A percentile compares a stretch with the other conserved stretches of the same genome.
These are phyloP conservation scores for Grigorovia jiainica DNA, from an alignment of 805 yeast species.

Conservation along the genomic window DNA sequence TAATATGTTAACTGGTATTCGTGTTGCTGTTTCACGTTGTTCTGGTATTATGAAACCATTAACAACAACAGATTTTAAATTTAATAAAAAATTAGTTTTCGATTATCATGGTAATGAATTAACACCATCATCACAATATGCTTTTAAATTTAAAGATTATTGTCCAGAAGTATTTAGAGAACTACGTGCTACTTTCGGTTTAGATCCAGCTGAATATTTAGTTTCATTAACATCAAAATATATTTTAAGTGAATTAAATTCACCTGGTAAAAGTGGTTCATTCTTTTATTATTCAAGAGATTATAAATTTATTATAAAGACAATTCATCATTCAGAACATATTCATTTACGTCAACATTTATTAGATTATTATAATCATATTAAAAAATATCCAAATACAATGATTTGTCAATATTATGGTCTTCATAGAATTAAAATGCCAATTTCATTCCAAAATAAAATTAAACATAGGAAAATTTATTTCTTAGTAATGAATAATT, in stretches of 20 bases:
- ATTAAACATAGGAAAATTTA: slow-evolving; percentile 62
- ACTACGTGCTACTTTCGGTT: slow-evolving; percentile 64
- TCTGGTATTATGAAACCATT: slow-evolving; percentile 76
- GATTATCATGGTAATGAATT: slow-evolving; percentile 78
- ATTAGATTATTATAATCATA: slow-evolving; percentile 71
- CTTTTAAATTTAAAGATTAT: slow-evolving; percentile 94
- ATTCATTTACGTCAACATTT: slow-evolving; percentile 65
- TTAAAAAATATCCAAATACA: slow-evolving; percentile 77
- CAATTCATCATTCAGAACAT: slow-evolving; percentile 91
- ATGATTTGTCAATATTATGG: slow-evolving; percentile 94
- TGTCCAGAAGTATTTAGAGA: slow-evolving; percentile 91
- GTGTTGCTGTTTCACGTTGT: slow-evolving; percentile 89
- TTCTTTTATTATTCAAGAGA: slow-evolving; percentile 93
- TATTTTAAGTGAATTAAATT: slow-evolving; percentile 80
- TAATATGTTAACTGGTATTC: slow-evolving; percentile 93
- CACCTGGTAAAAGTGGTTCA: slow-evolving; percentile 96
- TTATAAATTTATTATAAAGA: slow-evolving; percentile 87
- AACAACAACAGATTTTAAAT: slow-evolving; percentile 54
- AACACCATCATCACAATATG: slow-evolving; percentile 90
- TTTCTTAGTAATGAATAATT: slow-evolving; percentile 91
- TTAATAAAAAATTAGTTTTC: slow-evolving; percentile 74
- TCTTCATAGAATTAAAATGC: slow-evolving; percentile 85
- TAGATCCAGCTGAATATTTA: slow-evolving; percentile 93
- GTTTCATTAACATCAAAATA: slow-evolving; percentile 89
- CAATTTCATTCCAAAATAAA: slow-evolving; percentile 37